Percentiles rank a stretch among this genome's conserved stretches.
phyloP scores from a whole-genome alignment of 2,329 filamentous ascomycete species.

The Truncatella angustata region DNA sequence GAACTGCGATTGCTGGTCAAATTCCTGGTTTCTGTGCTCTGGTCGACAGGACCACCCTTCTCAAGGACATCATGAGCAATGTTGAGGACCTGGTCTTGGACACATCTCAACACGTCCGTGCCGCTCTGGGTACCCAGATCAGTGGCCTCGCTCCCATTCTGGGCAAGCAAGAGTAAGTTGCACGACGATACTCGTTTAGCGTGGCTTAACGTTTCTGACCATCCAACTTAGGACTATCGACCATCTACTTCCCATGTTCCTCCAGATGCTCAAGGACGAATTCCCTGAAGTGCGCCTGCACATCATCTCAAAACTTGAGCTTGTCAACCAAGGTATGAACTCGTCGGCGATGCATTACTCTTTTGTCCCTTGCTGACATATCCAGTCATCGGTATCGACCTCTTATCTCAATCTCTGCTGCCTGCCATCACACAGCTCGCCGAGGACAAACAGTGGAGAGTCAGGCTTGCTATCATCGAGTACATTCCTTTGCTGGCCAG shows the following conservation, averaged over 20 bases:
- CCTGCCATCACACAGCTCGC: conserved; percentile 96
- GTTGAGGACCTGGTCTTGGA: conserved; percentile 96
- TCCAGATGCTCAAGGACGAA: conserved; percentile 99
- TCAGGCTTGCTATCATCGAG: conserved; percentile 96
- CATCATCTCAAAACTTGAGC: conserved; percentile 99
- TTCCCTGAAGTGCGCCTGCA: conserved; percentile 97
- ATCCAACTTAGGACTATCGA: conserved; percentile 77
- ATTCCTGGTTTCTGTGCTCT: conserved; percentile 95
- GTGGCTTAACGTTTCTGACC: conserved; percentile 10
- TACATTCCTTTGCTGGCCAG: conserved; percentile 96
- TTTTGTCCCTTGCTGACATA: conserved; percentile 15
- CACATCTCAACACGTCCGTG: conserved; percentile 93
- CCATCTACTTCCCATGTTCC: conserved; percentile 96
- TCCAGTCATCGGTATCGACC: conserved; percentile 92
- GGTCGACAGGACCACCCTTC: conserved; percentile 80
- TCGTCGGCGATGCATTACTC: conserved; percentile 3
- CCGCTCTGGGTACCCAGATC: conserved; percentile 93
- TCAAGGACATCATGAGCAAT: conserved; percentile 95
- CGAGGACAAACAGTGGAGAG: conserved; percentile 99
- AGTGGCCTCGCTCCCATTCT: conserved; percentile 94
- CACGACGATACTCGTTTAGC: no score
- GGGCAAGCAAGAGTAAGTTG: conserved; percentile 92
- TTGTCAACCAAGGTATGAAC: conserved; percentile 91
- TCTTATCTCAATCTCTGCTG: conserved; percentile 92
- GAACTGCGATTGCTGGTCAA: conserved; percentile 94